Evolutionary conservation across 225 moss, liverwort and hornwort species (phyloP).

Genomic region (Sphagnum contortum): DNA sequence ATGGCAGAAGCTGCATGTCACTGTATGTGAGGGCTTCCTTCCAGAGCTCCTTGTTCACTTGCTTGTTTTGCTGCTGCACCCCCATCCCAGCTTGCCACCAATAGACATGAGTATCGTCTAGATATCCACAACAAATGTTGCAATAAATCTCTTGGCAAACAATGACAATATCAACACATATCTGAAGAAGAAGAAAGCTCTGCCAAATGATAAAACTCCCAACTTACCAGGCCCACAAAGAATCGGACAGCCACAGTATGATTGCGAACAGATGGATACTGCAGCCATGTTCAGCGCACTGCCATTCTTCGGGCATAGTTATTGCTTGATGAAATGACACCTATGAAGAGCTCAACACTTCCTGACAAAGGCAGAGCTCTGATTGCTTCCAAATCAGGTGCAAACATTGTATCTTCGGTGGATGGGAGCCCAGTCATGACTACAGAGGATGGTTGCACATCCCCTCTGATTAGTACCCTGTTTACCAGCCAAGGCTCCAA

Average conservation of each 20-base stretch:
- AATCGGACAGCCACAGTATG: conserved; percentile 89
- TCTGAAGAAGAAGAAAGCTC: no score
- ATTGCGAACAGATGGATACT: conserved; percentile 68
- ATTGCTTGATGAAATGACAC: conserved; percentile 81
- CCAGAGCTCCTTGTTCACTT: no score
- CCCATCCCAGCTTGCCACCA: no score
- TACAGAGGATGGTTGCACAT: conserved; percentile 49
- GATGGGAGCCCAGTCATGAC: conserved; percentile 81
- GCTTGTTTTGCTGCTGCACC: no score
- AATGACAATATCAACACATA: no score
- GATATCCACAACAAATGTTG: no score
- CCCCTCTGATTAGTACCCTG: conserved; percentile 63
- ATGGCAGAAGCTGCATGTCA: no score
- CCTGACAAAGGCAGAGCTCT: conserved; percentile 60
- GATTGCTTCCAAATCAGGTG: conserved; percentile 52
- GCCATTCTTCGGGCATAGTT: conserved; percentile 94
- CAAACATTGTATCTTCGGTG: conserved; percentile 51
- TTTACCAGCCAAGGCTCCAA: no score
- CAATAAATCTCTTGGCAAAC: no score
- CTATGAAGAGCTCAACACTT: conserved; percentile 53
- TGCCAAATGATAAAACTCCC: no score
- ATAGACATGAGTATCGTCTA: no score
- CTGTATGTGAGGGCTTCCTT: no score
- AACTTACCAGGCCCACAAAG: conserved; percentile 96
- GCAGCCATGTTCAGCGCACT: conserved; percentile 94